Evolutionary conservation across 768 basidiomycete genomes (phyloP), one percentile per base, ranked within the genome.

Genomic region (Paxillus involutus): DNA sequence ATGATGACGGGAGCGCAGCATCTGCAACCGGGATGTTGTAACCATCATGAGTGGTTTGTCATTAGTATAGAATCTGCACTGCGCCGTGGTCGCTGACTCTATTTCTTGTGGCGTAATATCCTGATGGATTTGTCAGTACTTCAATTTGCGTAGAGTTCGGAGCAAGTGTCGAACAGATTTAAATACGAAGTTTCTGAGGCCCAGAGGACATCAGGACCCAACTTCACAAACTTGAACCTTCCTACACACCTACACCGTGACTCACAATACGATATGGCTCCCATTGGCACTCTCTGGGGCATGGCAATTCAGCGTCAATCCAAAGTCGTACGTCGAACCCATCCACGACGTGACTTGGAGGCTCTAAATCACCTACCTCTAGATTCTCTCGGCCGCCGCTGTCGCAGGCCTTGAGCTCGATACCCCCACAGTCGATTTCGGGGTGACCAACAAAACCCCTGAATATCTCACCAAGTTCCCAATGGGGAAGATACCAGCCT

Each of bases 401-500:
- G 37, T 62, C 16, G 63, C 61, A 29, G 64, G 48, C n/a, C 57
- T 69, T 11, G 65, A 71, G 50, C 26, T 71, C 1, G 67, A 71
- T 19, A 56, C 37, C 0, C 61, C 65, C 16, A 36, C 47, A 3
- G 47, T 70, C 4, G 63, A 69, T 19, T 65, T 60, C 41, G 37
- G 11, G 0, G 69, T 65, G 40, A 69, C 60, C n/a, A 67, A 60
- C 44, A 56, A 47, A 46, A 40, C 67, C 3, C 59, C 67, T 6
- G 69, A 71, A 56, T 69, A 51, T 53, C 59, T 71, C 19, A 32
- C 39, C 4, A 69, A 71, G 47, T 71, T 69, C 37, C 67, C 67
- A 2, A 0, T 71, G 10, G 68, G 69, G 24, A 69, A 67, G 48
- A 6, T 69, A 0, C 68, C 68, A 6, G 59, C 61, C 0, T 69